Evolutionary conservation across 2,329 filamentous ascomycete genomes (phyloP), one percentile per base, ranked within the genome.

Genomic region (Ophiostoma quercus): DNA sequence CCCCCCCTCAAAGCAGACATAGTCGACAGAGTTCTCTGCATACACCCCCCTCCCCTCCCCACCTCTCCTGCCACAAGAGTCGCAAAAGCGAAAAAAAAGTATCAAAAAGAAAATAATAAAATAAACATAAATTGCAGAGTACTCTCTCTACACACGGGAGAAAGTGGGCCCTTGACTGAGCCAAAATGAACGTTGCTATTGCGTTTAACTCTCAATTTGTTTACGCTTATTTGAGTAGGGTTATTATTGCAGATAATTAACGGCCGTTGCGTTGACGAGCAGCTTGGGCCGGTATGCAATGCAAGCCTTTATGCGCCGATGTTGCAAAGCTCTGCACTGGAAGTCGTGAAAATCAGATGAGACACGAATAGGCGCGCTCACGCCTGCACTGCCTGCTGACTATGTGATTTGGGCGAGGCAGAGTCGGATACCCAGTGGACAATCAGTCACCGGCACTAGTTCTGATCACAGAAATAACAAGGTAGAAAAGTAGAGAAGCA

Each of bases 311-410:
- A 8, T 47, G 4, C 1, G 19, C 43, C 19, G 16, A 47, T 16
- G 5, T 16, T 47, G 43, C 19, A 47, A 47, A 7, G 43, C 43
- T 47, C 5, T 19, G 7, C 22, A n/a, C 14, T 47, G 22, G 7
- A 57, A 12, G 11, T 25, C 12, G 51, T 25, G 22, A 25, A 25
- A 9, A 25, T 3, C n/a, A 25, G 3, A 25, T 57, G 51, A 25
- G n/a, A 57, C 51, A 25, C 9, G 12, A 57, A 57, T 25, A 57
- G n/a, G 51, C 51, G 51, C 51, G 51, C 51, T 57, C 51, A 57
- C 16, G 5, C 43, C 16, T 47, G n/a, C n/a, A 57, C 51, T 25
- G 51, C 51, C 51, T 25, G 51, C 51, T n/a, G 16, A 19, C 19
- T 47, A 47, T 57, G n/a, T 25, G n/a, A 14, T n/a, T 12, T 57